These are phyloP conservation scores for Blastomyces parvus DNA, from an alignment of 2,329 filamentous ascomycete genomes.

Conservation along the genomic window DNA sequence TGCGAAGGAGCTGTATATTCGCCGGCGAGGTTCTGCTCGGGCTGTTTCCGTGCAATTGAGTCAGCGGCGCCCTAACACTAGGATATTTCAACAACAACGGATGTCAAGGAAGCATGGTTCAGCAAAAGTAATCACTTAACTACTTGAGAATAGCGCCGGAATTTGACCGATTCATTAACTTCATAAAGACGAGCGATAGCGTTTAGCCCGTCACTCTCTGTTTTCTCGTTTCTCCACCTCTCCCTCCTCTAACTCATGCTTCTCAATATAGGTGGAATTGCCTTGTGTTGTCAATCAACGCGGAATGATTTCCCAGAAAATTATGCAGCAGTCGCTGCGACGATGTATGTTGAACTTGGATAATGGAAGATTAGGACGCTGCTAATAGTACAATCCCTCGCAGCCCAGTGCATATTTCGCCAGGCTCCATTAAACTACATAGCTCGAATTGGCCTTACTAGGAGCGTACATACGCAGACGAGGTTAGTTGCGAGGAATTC, in stretches of 20 bases:
- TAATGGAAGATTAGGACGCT: neutral
- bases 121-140: neutral
- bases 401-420: neutral
- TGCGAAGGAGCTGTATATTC: too few relatives aligned
- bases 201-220: too few relatives aligned
- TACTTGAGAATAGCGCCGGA: neutral
- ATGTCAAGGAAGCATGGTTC: neutral
- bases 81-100: neutral
- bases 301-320: neutral
- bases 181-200: too few relatives aligned
- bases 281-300: too few relatives aligned
- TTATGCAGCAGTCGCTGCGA: conserved; percentile 1
- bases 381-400: neutral
- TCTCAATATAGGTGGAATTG: neutral
- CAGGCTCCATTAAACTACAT: neutral
- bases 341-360: neutral
- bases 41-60: neutral
- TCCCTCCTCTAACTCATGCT: neutral
- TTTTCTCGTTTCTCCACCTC: neutral
- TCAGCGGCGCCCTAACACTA: neutral
- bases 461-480: neutral
- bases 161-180: neutral
- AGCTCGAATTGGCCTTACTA: neutral
- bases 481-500: neutral
- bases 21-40: neutral